Evolutionary conservation across 2,329 filamentous ascomycete genomes (phyloP).

Genomic region (Ophiostoma sp.): DNA sequence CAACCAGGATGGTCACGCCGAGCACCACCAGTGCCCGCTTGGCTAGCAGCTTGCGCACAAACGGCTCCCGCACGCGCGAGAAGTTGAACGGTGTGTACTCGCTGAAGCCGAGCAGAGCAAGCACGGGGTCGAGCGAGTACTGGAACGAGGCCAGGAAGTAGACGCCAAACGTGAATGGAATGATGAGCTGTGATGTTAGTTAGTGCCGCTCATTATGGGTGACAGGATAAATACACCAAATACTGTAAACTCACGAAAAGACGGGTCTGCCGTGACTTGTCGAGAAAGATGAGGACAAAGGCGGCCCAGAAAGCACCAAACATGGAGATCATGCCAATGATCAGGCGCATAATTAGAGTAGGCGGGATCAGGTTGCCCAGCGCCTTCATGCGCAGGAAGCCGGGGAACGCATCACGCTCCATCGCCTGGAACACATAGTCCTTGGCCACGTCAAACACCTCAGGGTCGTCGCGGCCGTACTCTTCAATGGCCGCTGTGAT

Average conservation of each 20-base stretch:
- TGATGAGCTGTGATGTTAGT: constrained; percentile 49
- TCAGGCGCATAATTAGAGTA: constrained; percentile 78
- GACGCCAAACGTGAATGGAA: constrained; percentile 86
- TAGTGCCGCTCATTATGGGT: constrained; percentile 22
- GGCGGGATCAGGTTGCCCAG: constrained; percentile 92
- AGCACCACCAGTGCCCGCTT: constrained; percentile 81
- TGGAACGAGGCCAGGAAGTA: constrained; percentile 90
- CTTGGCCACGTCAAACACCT: constrained; percentile 95
- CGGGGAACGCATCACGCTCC: constrained; percentile 98
- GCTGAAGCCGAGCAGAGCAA: constrained; percentile 83
- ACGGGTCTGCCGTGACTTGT: constrained; percentile 66
- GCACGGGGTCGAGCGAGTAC: constrained; percentile 87
- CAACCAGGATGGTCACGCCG: constrained; percentile 66
- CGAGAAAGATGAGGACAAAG: constrained; percentile 87
- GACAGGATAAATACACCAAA: neutral
- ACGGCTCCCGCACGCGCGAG: constrained; percentile 80
- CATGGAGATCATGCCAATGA: constrained; percentile 77
- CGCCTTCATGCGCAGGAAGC: constrained; percentile 90
- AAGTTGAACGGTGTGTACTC: constrained; percentile 97
- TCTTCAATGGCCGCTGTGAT: constrained; percentile 87
- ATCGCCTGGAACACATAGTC: constrained; percentile 99
- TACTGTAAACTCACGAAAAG: constrained; percentile 66
- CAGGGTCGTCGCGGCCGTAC: constrained; percentile 86
- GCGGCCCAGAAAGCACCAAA: constrained; percentile 92
- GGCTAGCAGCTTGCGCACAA: constrained; percentile 76